A percentile compares a stretch with the other conserved stretches of the same genome.
Evolutionary conservation across 177 flowering plant species (phyloP).

Genomic region (Vitis hybrid): DNA sequence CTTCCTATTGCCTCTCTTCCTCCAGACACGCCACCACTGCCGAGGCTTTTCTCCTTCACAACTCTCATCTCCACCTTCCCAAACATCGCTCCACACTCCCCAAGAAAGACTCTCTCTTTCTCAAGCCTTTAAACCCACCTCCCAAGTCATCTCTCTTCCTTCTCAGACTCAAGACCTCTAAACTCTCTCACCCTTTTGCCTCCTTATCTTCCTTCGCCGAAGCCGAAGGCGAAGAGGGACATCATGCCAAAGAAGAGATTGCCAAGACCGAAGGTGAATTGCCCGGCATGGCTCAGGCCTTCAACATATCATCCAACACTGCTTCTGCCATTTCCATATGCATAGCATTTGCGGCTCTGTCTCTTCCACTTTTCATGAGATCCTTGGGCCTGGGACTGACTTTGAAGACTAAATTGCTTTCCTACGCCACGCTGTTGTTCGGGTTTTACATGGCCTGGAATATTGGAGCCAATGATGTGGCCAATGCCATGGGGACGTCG

Average conservation of each 20-base stretch:
- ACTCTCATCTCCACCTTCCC: constrained; percentile 25
- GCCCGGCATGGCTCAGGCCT: constrained; percentile 88
- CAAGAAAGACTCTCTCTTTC: constrained; percentile 19
- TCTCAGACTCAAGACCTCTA: constrained; percentile 19
- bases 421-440: constrained; percentile 69
- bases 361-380: constrained; percentile 63
- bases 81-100: constrained; percentile 18
- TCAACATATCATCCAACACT: constrained; percentile 71
- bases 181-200: constrained; percentile 44
- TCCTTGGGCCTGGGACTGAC: constrained; percentile 58
- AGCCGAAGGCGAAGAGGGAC: constrained; percentile 41
- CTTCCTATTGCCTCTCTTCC: constrained; percentile 49
- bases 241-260: constrained; percentile 16
- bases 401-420: constrained; percentile 61
- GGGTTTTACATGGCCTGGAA: constrained; percentile 99
- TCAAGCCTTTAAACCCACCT: constrained; percentile 23
- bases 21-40: constrained; percentile 32
- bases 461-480: constrained; percentile 97
- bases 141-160: constrained; percentile 23
- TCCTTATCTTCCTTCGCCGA: constrained; percentile 72
- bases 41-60: constrained; percentile 21
- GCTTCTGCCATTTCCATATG: constrained; percentile 76
- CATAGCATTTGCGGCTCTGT: constrained; percentile 77
- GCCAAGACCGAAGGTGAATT: constrained; percentile 30
- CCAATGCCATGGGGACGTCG: constrained; percentile 98